These are phyloP conservation scores for Filobasidium wieringae DNA, from an alignment of 768 basidiomycete genomes.

Conservation along the genomic window DNA sequence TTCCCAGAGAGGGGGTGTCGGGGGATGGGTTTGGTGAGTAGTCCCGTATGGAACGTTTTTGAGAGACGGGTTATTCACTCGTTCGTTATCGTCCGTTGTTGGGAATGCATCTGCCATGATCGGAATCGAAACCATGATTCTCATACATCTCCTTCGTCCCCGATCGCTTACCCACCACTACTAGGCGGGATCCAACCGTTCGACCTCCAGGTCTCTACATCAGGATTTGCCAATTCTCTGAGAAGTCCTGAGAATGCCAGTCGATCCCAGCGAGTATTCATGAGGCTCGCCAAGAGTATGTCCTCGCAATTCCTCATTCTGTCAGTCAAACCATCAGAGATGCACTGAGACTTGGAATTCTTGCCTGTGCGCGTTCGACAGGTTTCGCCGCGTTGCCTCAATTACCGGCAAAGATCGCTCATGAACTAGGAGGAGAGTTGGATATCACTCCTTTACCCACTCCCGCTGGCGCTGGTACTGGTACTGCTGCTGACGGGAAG, in stretches of 20 bases:
- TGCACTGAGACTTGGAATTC: neutral
- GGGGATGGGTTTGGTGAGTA: conserved; percentile 3
- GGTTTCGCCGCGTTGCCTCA: conserved; percentile 8
- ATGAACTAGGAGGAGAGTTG: neutral
- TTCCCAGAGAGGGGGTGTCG: neutral
- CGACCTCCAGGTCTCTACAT: conserved; percentile 3
- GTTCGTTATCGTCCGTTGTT: neutral
- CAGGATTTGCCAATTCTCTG: conserved; percentile 1
- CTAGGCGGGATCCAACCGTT: neutral
- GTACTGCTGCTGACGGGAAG: neutral
- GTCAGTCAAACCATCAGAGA: neutral
- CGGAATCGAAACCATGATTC: neutral
- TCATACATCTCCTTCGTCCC: no score
- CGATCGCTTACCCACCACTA: neutral
- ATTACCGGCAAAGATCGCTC: neutral
- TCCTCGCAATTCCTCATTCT: neutral
- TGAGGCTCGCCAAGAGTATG: conserved; percentile 9
- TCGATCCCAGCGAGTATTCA: conserved; percentile 7
- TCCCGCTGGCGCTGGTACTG: neutral
- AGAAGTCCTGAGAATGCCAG: conserved; percentile 6
- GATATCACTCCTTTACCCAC: neutral
- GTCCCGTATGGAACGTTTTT: neutral
- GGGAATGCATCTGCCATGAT: neutral
- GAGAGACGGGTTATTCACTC: no score
- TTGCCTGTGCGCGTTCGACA: neutral